phyloP scores from a whole-genome alignment of 148 eudicot genomes.

The Fagopyrum esculentum region DNA sequence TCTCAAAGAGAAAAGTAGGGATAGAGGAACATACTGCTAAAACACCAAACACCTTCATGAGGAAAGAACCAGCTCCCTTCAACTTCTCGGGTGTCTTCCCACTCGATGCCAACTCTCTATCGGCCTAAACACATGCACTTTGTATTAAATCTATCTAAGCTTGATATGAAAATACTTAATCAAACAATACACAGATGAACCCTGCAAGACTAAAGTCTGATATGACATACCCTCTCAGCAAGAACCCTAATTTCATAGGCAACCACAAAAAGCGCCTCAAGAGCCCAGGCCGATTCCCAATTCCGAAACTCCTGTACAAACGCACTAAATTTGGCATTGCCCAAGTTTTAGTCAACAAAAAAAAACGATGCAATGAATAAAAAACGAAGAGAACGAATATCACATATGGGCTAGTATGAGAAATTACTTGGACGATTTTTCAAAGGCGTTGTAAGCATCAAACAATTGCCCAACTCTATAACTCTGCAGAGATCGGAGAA shows the following conservation, averaged over 20 bases:
- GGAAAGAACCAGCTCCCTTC: constrained; percentile 97
- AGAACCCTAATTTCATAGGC: constrained; percentile 90
- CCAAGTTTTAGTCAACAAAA: constrained; percentile 12
- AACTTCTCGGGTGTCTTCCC: constrained; percentile 90
- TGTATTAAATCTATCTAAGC: background rate
- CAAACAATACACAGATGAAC: background rate
- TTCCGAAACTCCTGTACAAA: constrained; percentile 92
- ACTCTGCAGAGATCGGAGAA: constrained; percentile 69
- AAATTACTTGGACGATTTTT: constrained; percentile 79
- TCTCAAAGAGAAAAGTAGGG: background rate
- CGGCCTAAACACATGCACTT: constrained; percentile 50
- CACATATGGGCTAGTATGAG: background rate
- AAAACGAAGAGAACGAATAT: background rate
- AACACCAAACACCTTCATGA: constrained; percentile 96
- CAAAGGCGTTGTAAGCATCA: constrained; percentile 70
- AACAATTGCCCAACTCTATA: constrained; percentile 66
- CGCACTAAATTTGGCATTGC: constrained; percentile 47
- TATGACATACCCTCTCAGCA: constrained; percentile 69
- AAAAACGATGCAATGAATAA: background rate
- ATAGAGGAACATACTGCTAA: constrained; percentile 59
- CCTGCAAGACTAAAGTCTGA: background rate
- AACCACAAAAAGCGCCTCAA: constrained; percentile 69
- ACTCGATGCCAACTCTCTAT: constrained; percentile 75
- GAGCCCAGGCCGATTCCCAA: constrained; percentile 98
- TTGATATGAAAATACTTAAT: background rate